These are phyloP conservation scores for Penicillium brasilianum DNA, from an alignment of 2,329 filamentous ascomycete genomes.

Conservation along the genomic window DNA sequence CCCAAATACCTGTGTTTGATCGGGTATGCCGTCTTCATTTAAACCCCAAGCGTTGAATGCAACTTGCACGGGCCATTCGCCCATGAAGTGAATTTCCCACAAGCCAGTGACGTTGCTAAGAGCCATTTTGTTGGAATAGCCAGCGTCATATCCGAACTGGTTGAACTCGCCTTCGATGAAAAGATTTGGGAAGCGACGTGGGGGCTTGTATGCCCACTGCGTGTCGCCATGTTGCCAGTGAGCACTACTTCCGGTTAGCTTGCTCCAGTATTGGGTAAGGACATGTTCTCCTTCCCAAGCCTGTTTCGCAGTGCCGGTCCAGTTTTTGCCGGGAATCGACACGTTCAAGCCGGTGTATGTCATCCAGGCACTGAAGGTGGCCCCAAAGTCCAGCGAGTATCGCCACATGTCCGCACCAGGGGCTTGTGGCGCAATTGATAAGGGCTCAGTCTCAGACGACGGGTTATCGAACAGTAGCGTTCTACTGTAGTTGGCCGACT, in stretches of 20 bases:
- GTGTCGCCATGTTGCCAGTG: constrained; percentile 64
- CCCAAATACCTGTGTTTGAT: constrained; percentile 63
- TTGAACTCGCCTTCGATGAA: constrained; percentile 68
- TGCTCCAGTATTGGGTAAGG: constrained; percentile 67
- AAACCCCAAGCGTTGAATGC: constrained; percentile 71
- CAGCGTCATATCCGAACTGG: constrained; percentile 66
- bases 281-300: constrained; percentile 67
- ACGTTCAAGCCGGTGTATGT: constrained; percentile 59
- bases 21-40: constrained; percentile 65
- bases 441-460: constrained; percentile 41
- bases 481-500: constrained; percentile 62
- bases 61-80: constrained; percentile 65
- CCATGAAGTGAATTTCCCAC: constrained; percentile 66
- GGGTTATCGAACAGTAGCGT: constrained; percentile 53
- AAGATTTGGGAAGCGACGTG: constrained; percentile 64
- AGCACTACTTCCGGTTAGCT: constrained; percentile 62
- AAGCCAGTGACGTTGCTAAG: constrained; percentile 52
- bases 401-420: constrained; percentile 66
- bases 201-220: constrained; percentile 42
- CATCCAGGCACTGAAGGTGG: constrained; percentile 63
- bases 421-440: constrained; percentile 62
- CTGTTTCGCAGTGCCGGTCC: constrained; percentile 63
- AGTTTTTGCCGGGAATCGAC: constrained; percentile 54
- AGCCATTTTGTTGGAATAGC: constrained; percentile 59
- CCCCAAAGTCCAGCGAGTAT: constrained; percentile 67